These are phyloP conservation scores for Paramecium pentaurelia DNA, from an alignment of 73 alveolate species.

Conservation along the genomic window DNA sequence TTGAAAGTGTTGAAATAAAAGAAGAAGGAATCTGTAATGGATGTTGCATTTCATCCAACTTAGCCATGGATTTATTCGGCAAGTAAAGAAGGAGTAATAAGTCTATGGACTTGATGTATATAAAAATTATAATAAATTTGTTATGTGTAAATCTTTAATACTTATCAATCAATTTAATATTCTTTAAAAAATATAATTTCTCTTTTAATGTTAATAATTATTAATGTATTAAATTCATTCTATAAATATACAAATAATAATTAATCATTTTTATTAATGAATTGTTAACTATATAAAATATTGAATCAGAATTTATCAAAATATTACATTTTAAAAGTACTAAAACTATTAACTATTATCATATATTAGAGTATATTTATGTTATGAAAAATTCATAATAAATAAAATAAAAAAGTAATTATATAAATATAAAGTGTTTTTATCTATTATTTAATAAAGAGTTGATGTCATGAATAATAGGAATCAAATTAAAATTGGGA, in stretches of 20 bases:
- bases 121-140: not conserved
- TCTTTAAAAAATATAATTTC: too few relatives aligned
- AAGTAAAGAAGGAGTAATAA: slow-evolving; percentile 20
- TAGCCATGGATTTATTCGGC: slow-evolving; percentile 62
- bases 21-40: slow-evolving; percentile 35
- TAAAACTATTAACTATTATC: not conserved
- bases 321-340: not conserved
- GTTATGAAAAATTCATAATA: too few relatives aligned
- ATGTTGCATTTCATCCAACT: slow-evolving; percentile 59
- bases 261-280: too few relatives aligned
- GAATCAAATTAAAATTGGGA: not conserved
- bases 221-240: not conserved
- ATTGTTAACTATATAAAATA: not conserved
- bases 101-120: slow-evolving; percentile 56
- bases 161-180: too few relatives aligned
- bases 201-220: too few relatives aligned
- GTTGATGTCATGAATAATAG: not conserved
- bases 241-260: too few relatives aligned
- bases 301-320: not conserved
- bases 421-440: not conserved
- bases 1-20: slow-evolving; percentile 46
- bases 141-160: not conserved
- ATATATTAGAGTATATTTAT: not conserved
- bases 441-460: not conserved
- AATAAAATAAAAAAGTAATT: not conserved